Percentiles rank a stretch among this genome's conserved stretches.
Conservation (phyloP, 75 land plant species). For the Adiantum capillusveneris region DNA sequence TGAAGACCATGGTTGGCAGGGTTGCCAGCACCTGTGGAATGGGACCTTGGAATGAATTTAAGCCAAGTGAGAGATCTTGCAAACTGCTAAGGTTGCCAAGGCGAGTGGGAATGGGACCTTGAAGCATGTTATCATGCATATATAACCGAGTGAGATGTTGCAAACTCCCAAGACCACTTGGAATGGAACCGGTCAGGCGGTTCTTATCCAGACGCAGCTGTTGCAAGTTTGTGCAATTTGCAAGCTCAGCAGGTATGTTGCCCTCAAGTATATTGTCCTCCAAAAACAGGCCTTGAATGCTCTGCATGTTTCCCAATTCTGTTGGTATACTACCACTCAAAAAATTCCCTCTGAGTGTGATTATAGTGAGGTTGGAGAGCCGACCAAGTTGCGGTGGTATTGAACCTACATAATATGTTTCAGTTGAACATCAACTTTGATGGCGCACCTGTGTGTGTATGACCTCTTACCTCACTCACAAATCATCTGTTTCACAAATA, state of each 20-base stretch:
- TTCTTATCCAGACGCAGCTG: conserved; percentile 20
- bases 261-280: conserved; percentile 22
- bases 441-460: too few species aligned
- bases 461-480: too few species aligned
- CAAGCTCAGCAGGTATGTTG: conserved; percentile 17
- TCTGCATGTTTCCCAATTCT: conserved; percentile 3
- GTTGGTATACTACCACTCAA: conserved; percentile 27
- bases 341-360: conserved; percentile 19
- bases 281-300: conserved; percentile 14
- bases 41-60: conserved; percentile 30
- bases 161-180: conserved; percentile 13
- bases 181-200: conserved; percentile 20
- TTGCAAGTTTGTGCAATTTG: conserved; percentile 8
- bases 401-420: conserved; percentile 17
- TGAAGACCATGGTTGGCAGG: conserved; percentile 13
- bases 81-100: conserved; percentile 51
- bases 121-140: conserved; percentile 55
- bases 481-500: too few species aligned
- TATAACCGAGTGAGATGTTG: conserved; percentile 52
- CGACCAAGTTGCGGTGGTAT: conserved; percentile 28
- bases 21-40: conserved; percentile 24
- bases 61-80: conserved; percentile 26
- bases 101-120: conserved; percentile 54
- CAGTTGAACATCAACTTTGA: too few species aligned
- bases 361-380: conserved; percentile 12